Evolutionary conservation across 2,329 filamentous ascomycete species (phyloP).

Genomic region (Malbranchea zuffiana): DNA sequence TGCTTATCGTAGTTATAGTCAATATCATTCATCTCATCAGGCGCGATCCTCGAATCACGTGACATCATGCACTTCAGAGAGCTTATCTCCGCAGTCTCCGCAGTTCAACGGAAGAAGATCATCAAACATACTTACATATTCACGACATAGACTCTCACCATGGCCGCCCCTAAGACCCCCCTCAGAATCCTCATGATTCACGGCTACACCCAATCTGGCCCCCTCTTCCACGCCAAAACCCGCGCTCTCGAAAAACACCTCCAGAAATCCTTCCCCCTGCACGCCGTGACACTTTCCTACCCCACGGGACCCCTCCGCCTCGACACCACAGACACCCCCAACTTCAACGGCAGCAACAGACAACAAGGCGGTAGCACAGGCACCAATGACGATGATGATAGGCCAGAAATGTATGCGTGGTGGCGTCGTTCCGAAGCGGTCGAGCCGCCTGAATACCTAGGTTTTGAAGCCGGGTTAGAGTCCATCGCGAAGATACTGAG

Average conservation of each 20-base stretch:
- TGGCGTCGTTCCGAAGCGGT: constrained; percentile 57
- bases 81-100: too few relatives aligned
- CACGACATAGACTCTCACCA: background rate
- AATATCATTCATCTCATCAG: too few relatives aligned
- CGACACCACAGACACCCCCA: constrained; percentile 55
- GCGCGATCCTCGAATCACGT: too few relatives aligned
- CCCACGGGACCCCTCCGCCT: constrained; percentile 59
- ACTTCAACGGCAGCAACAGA: constrained; percentile 44
- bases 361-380: constrained; percentile 11
- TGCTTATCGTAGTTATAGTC: too few relatives aligned
- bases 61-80: too few relatives aligned
- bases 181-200: constrained; percentile 68
- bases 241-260: constrained; percentile 75
- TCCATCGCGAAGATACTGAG: constrained; percentile 51
- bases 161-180: constrained; percentile 14
- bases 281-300: constrained; percentile 52
- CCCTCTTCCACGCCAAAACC: constrained; percentile 77
- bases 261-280: constrained; percentile 57
- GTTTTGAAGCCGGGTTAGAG: constrained; percentile 57
- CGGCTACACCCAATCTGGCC: constrained; percentile 82
- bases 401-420: constrained; percentile 69
- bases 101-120: too few relatives aligned
- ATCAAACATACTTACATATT: too few relatives aligned
- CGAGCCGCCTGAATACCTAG: constrained; percentile 52
- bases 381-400: constrained; percentile 38